A percentile compares a stretch with the other conserved stretches of the same genome.
phyloP scores from a whole-genome alignment of 2,329 filamentous ascomycete genomes.

The Alternaria arbusti region DNA sequence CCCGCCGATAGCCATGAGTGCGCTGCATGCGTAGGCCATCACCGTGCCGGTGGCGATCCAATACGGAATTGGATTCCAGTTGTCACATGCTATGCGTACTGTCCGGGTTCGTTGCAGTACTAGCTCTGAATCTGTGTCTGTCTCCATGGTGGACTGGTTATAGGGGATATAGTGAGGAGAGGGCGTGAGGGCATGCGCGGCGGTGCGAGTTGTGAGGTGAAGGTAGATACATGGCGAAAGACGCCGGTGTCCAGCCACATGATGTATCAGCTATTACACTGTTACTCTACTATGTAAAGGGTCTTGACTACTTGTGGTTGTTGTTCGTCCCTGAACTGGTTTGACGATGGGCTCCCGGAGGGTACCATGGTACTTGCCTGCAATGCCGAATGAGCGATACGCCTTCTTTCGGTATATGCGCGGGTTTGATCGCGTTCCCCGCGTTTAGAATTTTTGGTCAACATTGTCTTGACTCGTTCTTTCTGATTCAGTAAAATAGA shows the following conservation, averaged over 20 bases:
- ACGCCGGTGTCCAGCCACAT: neutral
- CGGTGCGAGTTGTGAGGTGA: neutral
- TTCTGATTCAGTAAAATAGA: neutral
- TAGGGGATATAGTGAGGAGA: neutral
- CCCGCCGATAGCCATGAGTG: neutral
- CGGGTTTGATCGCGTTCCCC: neutral
- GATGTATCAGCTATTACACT: neutral
- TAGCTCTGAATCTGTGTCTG: neutral
- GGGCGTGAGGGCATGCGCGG: neutral
- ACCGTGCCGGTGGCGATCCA: neutral
- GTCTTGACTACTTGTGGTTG: neutral
- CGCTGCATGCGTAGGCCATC: neutral
- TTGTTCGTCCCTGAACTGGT: neutral
- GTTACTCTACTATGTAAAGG: neutral
- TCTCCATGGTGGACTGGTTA: neutral
- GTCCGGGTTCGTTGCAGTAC: neutral
- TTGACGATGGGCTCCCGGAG: neutral
- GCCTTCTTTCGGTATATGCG: neutral
- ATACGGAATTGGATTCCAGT: neutral
- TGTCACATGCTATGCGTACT: neutral
- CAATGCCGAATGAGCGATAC: neutral
- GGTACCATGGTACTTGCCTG: neutral
- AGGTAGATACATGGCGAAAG: neutral
- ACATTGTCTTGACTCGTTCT: neutral
- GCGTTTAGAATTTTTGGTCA: neutral